Conservation (phyloP, 768 basidiomycete species). For the Hydnum rufescens region DNA sequence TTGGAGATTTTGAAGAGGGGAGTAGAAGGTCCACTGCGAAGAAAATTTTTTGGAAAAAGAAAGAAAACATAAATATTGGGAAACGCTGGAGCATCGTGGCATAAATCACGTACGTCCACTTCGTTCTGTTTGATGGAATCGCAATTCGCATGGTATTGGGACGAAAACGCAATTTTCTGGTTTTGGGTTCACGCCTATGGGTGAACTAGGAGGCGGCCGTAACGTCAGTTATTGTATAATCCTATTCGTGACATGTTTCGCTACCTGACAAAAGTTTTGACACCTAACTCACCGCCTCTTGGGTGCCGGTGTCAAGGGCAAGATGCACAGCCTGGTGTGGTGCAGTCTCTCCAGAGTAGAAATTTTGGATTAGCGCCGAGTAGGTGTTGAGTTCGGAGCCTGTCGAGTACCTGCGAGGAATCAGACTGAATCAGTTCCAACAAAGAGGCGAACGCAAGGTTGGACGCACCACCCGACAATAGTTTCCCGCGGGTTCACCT, state of each 20-base stretch:
- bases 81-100: background rate
- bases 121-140: constrained; percentile 65
- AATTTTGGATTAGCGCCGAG: constrained; percentile 93
- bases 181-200: constrained; percentile 73
- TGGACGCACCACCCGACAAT: constrained; percentile 85
- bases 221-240: too few species aligned
- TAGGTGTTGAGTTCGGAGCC: constrained; percentile 81
- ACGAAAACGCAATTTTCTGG: constrained; percentile 91
- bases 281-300: constrained; percentile 42
- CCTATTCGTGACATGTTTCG: too few species aligned
- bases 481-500: constrained; percentile 64
- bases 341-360: constrained; percentile 81
- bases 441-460: background rate
- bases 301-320: constrained; percentile 69
- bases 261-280: constrained; percentile 79
- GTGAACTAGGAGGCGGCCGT: constrained; percentile 40
- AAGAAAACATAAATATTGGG: constrained; percentile 1
- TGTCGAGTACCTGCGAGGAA: constrained; percentile 61
- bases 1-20: constrained; percentile 12
- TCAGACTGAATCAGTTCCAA: constrained; percentile 2
- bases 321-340: constrained; percentile 83
- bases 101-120: constrained; percentile 47
- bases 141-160: constrained; percentile 74
- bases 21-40: constrained; percentile 52
- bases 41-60: constrained; percentile 5